Base-by-base conservation (phyloP, 208 protist genomes). In the Leishmania amazonensis region DNA sequence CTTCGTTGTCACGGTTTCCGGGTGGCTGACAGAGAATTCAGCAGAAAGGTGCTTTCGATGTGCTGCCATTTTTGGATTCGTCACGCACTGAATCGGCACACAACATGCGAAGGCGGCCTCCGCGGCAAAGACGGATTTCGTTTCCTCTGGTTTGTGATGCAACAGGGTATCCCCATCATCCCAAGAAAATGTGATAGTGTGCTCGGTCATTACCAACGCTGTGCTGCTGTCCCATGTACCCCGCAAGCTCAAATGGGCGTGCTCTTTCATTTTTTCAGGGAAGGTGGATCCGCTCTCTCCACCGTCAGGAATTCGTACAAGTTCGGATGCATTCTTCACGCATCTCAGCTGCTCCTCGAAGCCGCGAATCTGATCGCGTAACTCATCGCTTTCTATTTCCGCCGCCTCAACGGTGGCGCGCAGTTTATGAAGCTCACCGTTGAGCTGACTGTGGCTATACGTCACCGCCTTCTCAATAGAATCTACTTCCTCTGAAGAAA, bases 141-240 rank as follows among this genome's bases (percentile, higher is more conserved):
- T 79, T 60, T 95, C 88, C 65, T 95, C 89, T 2, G 89, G 88
- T 24, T 88, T 91, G 71, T 89, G 85, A 35, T 65, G 74, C 28
- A 91, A 19, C 15, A 95, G 76, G 0, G 71, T 65, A 57, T 83
- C 73, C 24, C 85, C 81, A 15, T 75, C 79, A 21, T 79, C 70
- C 84, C 85, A 95, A 1, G 80, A 15, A 79, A 95, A 89, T 17
- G 68, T 68, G 51, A 80, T 73, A 3, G 60, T 75, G 70, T 95
- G 88, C 51, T 81, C 86, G n/a, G 89, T 91, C 31, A 73, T 65
- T 13, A 92, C 84, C 42, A 80, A 31, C 17, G 75, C 68, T 7
- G 75, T 71, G 28, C 76, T 42, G 1, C 62, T 45, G 28, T 83
- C 80, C 85, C 76, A 87, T 8, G 31, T 47, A 64, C 64, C 68